Percentiles rank a stretch among this genome's conserved stretches.
Evolutionary conservation across 192 early-diverging fungal species (phyloP).

Genomic region (Coemansia sp.): DNA sequence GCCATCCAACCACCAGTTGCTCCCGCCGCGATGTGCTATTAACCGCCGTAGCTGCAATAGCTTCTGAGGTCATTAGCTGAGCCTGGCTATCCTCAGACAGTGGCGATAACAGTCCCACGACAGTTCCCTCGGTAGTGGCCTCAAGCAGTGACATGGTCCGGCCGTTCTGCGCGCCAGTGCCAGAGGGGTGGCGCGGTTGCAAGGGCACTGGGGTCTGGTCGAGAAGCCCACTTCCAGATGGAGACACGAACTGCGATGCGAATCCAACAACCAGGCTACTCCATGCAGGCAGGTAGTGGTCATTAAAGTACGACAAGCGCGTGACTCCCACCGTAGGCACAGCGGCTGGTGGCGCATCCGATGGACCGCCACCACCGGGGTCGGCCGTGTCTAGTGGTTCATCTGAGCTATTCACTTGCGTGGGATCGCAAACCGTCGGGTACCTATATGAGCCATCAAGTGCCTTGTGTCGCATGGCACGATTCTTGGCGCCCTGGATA

Average conservation of each 20-base stretch:
- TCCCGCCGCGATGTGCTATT: background rate
- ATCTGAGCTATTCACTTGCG: background rate
- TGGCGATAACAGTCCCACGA: slow-evolving; percentile 44
- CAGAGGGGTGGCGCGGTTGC: background rate
- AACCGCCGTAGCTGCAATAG: background rate
- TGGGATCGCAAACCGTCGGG: slow-evolving; percentile 4
- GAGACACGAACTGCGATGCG: slow-evolving; percentile 53
- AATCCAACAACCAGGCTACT: slow-evolving; percentile 49
- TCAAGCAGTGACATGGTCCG: slow-evolving; percentile 48
- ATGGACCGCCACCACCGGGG: background rate
- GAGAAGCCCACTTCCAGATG: slow-evolving; percentile 39
- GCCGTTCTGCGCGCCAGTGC: background rate
- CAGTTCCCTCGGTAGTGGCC: slow-evolving; percentile 46
- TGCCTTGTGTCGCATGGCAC: slow-evolving; percentile 14
- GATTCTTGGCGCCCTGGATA: slow-evolving; percentile 42
- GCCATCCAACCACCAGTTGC: slow-evolving; percentile 40
- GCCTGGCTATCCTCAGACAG: slow-evolving; percentile 11
- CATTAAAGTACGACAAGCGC: slow-evolving; percentile 38
- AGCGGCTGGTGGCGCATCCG: background rate
- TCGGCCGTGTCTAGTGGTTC: background rate
- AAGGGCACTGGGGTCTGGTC: slow-evolving; percentile 7
- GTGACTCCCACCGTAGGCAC: background rate
- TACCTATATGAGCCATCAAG: slow-evolving; percentile 24
- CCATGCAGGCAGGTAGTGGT: slow-evolving; percentile 43
- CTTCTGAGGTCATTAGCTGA: background rate